Evolutionary conservation across 192 early-diverging fungal species (phyloP), one percentile per base, ranked within the genome.

Genomic region (Umbelopsis vinacea): DNA sequence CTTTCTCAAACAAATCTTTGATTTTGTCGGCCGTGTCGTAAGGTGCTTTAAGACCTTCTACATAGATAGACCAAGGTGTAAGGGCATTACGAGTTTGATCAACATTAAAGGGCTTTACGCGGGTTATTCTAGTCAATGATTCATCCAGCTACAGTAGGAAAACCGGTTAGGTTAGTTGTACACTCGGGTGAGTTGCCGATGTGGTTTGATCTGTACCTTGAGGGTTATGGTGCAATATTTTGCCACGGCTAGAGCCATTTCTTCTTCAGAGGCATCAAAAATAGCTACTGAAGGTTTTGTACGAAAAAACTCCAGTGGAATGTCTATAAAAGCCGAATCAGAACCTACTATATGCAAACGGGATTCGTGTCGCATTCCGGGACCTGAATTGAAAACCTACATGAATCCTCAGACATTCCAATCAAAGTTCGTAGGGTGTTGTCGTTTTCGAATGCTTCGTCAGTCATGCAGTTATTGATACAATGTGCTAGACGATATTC

Each of bases 1-100:
- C 33, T 29, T 29, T 63, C 26, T 63, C 57, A 19, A 63, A 63
- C 2, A 63, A 33, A 2, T 63, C 57, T 17, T 29, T 63, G 57
- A 63, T 63, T 37, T 63, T 63, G 14, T 63, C 57, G 2, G 10
- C 29, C 5, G 57, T 63, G 33, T 37, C 17, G 7, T 63, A 63
- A n/a, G 57, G 57, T 11, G 57, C 24, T 37, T 37, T 29, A 6
- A 63, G 57, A 14, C 33, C 33, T 26, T 63, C 57, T 0, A 63
- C 57, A 37, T 63, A 63, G 14, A 63, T 63, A 6, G 57, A 63
- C 57, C 57, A 63, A 19, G 57, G 57, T 37, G 57, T 37, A 22
- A 63, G 33, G 33, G 57, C 57, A 37, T 12, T 35, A 17, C 33
- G 26, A 19, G 29, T 63, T 7, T 26, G 33, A n/a, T 29, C 26